Evolutionary conservation across 1,284 basidiomycete genomes (phyloP).

Genomic region (Naganishia cerealis): DNA sequence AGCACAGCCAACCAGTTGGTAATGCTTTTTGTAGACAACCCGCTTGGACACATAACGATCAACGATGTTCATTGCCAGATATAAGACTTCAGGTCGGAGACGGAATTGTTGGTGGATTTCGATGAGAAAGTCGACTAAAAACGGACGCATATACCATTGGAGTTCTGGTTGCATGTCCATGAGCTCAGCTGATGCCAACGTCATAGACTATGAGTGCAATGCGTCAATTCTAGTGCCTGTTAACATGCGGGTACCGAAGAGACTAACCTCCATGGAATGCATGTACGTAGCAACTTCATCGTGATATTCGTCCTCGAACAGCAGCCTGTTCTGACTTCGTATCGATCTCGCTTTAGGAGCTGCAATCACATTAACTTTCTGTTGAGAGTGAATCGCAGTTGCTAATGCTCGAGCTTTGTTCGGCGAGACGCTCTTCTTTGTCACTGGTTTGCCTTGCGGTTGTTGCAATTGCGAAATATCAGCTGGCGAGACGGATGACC

Average conservation of each 20-base stretch:
- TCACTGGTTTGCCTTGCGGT: slow-evolving; percentile 2
- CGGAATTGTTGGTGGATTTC: slow-evolving; percentile 97
- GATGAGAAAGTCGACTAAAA: slow-evolving; percentile 96
- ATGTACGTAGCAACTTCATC: slow-evolving; percentile 91
- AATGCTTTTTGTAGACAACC: slow-evolving; percentile 98
- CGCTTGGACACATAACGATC: slow-evolving; percentile 98
- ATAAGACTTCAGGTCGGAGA: slow-evolving; percentile 94
- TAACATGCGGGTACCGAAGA: no score
- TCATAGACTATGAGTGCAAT: slow-evolving; percentile 48
- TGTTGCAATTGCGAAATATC: slow-evolving; percentile 17
- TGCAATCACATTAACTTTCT: neutral
- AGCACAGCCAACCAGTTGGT: slow-evolving; percentile 97
- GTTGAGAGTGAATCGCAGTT: slow-evolving; percentile 15
- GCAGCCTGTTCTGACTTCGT: slow-evolving; percentile 45
- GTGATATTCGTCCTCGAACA: slow-evolving; percentile 85
- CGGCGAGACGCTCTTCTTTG: slow-evolving; percentile 27
- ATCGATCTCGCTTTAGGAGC: slow-evolving; percentile 8
- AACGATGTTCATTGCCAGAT: slow-evolving; percentile 96
- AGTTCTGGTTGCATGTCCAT: slow-evolving; percentile 99
- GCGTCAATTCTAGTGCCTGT: neutral
- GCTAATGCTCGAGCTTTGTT: slow-evolving; percentile 26
- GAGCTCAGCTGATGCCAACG: slow-evolving; percentile 82
- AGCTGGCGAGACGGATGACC: slow-evolving; percentile 37
- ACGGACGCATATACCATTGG: slow-evolving; percentile 96
- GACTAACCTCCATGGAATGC: slow-evolving; percentile 93